Evolutionary conservation across 345 rosid genomes (phyloP).

Genomic region (Pugionium dolabratum): DNA sequence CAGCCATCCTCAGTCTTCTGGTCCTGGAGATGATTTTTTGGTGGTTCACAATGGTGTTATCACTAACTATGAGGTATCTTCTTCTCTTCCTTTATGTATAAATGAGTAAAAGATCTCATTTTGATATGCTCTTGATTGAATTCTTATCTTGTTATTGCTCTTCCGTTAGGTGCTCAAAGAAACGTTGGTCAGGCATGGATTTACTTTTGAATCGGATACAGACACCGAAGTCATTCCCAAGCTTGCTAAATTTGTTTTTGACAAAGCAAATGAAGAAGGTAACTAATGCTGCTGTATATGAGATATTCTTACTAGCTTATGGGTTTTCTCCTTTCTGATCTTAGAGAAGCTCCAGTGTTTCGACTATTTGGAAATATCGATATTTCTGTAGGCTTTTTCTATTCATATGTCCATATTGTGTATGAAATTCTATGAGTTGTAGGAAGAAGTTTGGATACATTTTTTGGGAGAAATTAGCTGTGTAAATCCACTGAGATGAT

Average conservation of each 20-base stretch:
- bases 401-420: neutral
- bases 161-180: conserved; percentile 64
- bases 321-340: no score
- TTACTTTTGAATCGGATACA: conserved; percentile 85
- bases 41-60: conserved; percentile 94
- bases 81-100: neutral
- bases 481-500: conserved; percentile 6
- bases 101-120: neutral
- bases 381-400: neutral
- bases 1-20: conserved; percentile 90
- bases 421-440: neutral
- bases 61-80: conserved; percentile 82
- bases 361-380: no score
- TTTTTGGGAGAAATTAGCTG: neutral
- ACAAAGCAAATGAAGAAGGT: conserved; percentile 90
- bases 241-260: conserved; percentile 89
- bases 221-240: conserved; percentile 97
- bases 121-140: conserved; percentile 2
- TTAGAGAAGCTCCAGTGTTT: no score
- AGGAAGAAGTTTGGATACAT: neutral
- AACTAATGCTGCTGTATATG: conserved; percentile 1
- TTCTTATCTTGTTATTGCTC: neutral
- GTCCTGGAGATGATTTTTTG: conserved; percentile 79
- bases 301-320: neutral
- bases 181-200: conserved; percentile 79